A percentile compares a stretch with the other conserved stretches of the same genome.
phyloP scores from a whole-genome alignment of 1,284 basidiomycete species.

The Takashimella tepidaria region DNA sequence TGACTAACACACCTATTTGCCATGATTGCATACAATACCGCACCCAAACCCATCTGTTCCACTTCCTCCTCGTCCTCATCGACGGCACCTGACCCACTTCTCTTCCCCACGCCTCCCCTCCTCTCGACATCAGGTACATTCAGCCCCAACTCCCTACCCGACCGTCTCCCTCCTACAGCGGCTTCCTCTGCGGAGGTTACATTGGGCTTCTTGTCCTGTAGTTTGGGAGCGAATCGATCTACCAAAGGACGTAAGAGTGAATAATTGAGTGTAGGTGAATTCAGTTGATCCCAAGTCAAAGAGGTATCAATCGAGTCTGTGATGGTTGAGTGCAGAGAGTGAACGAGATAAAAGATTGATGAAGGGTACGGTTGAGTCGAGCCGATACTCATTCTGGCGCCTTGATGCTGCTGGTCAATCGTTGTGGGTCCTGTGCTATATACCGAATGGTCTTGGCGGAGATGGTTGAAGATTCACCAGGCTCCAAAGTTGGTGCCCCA shows the following conservation, averaged over 20 bases:
- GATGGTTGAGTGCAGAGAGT: slow-evolving; percentile 34
- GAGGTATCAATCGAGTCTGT: slow-evolving; percentile 58
- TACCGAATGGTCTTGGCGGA: too few relatives aligned
- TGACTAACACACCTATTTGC: slow-evolving; percentile 35
- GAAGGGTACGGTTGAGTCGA: neutral
- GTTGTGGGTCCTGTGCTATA: too few relatives aligned
- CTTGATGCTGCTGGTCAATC: too few relatives aligned
- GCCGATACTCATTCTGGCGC: neutral
- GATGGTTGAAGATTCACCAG: too few relatives aligned
- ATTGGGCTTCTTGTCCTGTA: slow-evolving; percentile 61
- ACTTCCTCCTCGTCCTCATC: neutral
- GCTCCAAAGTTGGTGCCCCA: too few relatives aligned
- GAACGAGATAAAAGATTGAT: slow-evolving; percentile 39
- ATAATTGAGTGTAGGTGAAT: slow-evolving; percentile 77
- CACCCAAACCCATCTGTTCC: slow-evolving; percentile 18
- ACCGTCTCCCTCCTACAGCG: neutral
- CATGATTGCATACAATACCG: slow-evolving; percentile 40
- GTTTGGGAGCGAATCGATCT: slow-evolving; percentile 62
- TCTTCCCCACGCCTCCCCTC: neutral
- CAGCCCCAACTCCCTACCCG: slow-evolving; percentile 11
- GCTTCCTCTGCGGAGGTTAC: slow-evolving; percentile 2
- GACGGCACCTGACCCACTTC: slow-evolving; percentile 13
- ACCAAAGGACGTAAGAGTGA: slow-evolving; percentile 73
- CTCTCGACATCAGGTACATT: neutral
- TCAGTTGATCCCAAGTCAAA: slow-evolving; percentile 76